Evolutionary conservation across 2,329 filamentous ascomycete genomes (phyloP).

Genomic region (Diaporthe amygdali): DNA sequence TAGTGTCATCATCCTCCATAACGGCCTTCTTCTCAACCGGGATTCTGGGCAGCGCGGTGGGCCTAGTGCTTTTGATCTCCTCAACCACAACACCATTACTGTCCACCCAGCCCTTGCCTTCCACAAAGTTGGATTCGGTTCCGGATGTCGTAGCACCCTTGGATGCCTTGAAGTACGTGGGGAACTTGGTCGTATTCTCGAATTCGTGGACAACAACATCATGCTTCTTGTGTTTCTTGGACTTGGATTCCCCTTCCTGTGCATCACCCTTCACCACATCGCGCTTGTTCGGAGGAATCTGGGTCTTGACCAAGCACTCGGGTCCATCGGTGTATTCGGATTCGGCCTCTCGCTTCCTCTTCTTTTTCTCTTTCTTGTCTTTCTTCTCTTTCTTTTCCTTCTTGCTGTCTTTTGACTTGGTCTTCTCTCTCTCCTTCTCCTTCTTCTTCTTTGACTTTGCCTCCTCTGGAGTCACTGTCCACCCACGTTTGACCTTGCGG

Average conservation of each 20-base stretch:
- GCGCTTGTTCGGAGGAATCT: conserved; percentile 57
- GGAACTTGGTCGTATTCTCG: conserved; percentile 80
- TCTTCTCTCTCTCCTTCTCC: conserved; percentile 49
- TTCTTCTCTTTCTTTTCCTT: conserved; percentile 54
- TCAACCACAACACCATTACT: conserved; percentile 79
- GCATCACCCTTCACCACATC: conserved; percentile 39
- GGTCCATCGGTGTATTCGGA: conserved; percentile 82
- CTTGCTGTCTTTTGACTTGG: conserved; percentile 41
- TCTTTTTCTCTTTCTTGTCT: conserved; percentile 55
- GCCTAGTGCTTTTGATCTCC: conserved; percentile 47
- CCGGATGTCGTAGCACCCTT: conserved; percentile 46
- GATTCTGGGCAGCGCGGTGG: conserved; percentile 32
- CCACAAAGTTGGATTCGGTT: conserved; percentile 66
- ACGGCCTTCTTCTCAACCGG: conserved; percentile 22
- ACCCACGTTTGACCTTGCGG: conserved; percentile 85
- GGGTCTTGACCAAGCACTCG: conserved; percentile 86
- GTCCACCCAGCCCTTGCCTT: conserved; percentile 90
- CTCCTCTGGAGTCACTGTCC: conserved; percentile 72
- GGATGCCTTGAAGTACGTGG: conserved; percentile 74
- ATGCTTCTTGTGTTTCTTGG: conserved; percentile 63
- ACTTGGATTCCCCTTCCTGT: conserved; percentile 53
- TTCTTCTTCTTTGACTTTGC: conserved; percentile 52
- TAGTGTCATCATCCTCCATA: conserved; percentile 32
- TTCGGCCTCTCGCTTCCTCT: conserved; percentile 62
- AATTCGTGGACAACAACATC: conserved; percentile 87